phyloP scores from a whole-genome alignment of 306 rosid species.

The Vachellia collinsii region DNA sequence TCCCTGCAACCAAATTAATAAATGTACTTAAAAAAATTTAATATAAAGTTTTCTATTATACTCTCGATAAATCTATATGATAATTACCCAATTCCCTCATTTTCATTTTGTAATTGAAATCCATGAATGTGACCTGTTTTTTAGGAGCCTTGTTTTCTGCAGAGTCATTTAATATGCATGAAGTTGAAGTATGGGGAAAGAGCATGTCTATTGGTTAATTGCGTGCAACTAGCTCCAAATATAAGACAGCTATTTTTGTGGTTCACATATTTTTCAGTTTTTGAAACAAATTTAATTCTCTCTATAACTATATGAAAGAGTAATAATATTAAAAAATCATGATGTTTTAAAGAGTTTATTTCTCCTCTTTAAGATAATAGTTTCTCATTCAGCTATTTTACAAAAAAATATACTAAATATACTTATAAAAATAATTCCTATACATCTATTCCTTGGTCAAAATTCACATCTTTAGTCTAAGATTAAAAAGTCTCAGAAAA shows the following conservation, averaged over 20 bases:
- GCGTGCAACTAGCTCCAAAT: conserved; percentile 12
- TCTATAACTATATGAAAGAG: neutral
- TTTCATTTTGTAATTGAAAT: neutral
- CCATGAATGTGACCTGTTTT: neutral
- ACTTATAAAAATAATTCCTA: no score
- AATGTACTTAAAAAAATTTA: neutral
- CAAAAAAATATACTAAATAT: no score
- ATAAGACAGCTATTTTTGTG: neutral
- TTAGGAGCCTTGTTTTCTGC: conserved; percentile 3
- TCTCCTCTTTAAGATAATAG: neutral
- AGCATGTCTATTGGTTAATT: neutral
- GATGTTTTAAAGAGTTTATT: neutral
- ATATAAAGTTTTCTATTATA: neutral
- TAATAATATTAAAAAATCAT: neutral
- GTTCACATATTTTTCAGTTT: neutral
- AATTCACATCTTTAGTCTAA: neutral
- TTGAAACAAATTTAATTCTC: neutral
- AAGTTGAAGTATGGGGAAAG: neutral
- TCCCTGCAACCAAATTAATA: conserved; percentile 43
- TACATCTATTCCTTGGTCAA: neutral
- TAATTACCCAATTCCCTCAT: neutral
- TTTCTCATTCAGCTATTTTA: neutral
- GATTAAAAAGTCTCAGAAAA: neutral
- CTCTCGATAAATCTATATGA: neutral
- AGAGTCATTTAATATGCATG: conserved; percentile 18